phyloP scores from a whole-genome alignment of 495 filamentous ascomycete species.

The Tuber magnatum region DNA sequence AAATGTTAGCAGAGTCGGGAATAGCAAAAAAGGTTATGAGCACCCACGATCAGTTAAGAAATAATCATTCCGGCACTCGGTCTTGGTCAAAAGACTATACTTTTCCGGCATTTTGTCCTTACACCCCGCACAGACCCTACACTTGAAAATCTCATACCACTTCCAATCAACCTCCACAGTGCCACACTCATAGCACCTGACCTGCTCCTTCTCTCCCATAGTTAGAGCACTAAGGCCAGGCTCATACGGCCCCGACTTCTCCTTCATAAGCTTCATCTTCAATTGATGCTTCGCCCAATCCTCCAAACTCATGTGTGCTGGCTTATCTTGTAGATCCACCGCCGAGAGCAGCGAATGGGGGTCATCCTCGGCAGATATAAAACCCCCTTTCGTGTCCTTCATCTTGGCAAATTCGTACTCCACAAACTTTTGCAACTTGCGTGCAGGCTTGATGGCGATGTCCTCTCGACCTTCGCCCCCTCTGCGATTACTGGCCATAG shows the following conservation, averaged over 20 bases:
- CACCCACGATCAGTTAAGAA: slow-evolving; percentile 80
- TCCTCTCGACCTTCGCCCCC: slow-evolving; percentile 56
- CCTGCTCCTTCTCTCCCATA: slow-evolving; percentile 54
- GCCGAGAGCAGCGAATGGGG: slow-evolving; percentile 46
- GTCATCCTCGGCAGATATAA: slow-evolving; percentile 79
- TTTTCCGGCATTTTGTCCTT: slow-evolving; percentile 86
- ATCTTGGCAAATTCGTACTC: slow-evolving; percentile 97
- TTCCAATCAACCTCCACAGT: slow-evolving; percentile 86
- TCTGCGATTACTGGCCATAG: slow-evolving; percentile 38
- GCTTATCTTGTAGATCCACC: slow-evolving; percentile 57
- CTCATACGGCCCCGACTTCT: slow-evolving; percentile 76
- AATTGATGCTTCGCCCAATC: slow-evolving; percentile 87
- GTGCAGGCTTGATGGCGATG: slow-evolving; percentile 58
- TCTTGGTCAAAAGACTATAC: slow-evolving; percentile 91
- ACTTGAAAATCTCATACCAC: slow-evolving; percentile 74
- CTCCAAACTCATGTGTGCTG: slow-evolving; percentile 77
- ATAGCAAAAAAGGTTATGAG: not conserved
- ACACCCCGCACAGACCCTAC: slow-evolving; percentile 63
- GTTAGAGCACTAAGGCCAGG: slow-evolving; percentile 68
- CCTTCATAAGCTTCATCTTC: slow-evolving; percentile 58
- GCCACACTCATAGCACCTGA: slow-evolving; percentile 74
- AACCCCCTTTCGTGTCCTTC: slow-evolving; percentile 95
- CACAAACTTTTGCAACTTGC: slow-evolving; percentile 83
- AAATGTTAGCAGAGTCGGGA: not conserved
- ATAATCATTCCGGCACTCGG: slow-evolving; percentile 91